Evolutionary conservation across 2,329 filamentous ascomycete species (phyloP).

Genomic region (Fusarium sp.): DNA sequence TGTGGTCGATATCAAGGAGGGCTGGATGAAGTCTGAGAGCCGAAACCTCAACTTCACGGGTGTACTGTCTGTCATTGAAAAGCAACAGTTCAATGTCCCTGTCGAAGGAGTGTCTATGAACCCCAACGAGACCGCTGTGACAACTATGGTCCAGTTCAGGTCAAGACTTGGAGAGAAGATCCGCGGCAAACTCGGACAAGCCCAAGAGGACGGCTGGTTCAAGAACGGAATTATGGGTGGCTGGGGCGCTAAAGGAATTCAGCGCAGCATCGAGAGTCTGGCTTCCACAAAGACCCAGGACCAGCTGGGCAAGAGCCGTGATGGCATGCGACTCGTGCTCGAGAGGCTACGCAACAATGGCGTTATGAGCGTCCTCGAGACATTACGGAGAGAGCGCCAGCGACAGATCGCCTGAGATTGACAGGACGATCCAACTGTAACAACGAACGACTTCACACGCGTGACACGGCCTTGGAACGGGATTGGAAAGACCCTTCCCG

Average conservation of each 20-base stretch:
- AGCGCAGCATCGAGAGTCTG: slow-evolving; percentile 82
- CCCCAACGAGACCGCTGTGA: slow-evolving; percentile 70
- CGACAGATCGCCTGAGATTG: slow-evolving; percentile 43
- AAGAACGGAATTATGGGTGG: slow-evolving; percentile 61
- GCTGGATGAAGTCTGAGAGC: slow-evolving; percentile 86
- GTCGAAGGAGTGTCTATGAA: slow-evolving; percentile 40
- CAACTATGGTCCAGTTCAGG: slow-evolving; percentile 79
- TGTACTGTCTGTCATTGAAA: slow-evolving; percentile 81
- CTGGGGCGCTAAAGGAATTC: slow-evolving; percentile 78
- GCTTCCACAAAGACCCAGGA: slow-evolving; percentile 82
- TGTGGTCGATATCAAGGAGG: slow-evolving; percentile 81
- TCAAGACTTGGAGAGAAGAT: slow-evolving; percentile 78
- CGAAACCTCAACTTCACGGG: slow-evolving; percentile 86
- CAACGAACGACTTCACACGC: slow-evolving; percentile 39
- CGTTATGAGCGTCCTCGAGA: slow-evolving; percentile 68
- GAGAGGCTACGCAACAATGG: slow-evolving; percentile 73
- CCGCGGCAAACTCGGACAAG: slow-evolving; percentile 64
- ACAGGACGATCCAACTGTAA: slow-evolving; percentile 38
- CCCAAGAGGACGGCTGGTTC: slow-evolving; percentile 61
- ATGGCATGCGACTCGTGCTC: slow-evolving; percentile 85
- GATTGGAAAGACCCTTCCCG: slow-evolving; percentile 14
- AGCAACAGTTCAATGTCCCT: slow-evolving; percentile 72
- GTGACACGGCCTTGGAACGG: slow-evolving; percentile 28
- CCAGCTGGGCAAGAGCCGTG: slow-evolving; percentile 82
- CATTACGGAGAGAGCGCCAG: slow-evolving; percentile 60